Evolutionary conservation across 352 stramenopile genomes (phyloP), one percentile per base, ranked within the genome.

Genomic region (Globisporangium paroecandrum): DNA sequence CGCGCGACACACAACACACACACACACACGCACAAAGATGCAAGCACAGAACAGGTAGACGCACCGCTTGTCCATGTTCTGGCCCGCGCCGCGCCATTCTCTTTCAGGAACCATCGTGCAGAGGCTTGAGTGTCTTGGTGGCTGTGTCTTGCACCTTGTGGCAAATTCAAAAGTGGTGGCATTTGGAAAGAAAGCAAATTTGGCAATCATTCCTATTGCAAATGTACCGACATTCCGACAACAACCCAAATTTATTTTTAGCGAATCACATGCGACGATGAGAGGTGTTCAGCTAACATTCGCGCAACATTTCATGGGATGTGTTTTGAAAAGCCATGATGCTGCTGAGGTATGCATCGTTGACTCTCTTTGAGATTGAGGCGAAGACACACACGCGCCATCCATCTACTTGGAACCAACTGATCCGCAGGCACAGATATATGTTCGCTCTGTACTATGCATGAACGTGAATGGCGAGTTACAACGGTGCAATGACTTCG

Each of bases 1-100:
- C 25, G 25, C 25, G 25, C 25, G 25, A 27, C 0, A 27, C 25
- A 27, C 25, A 27, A 27, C 25, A 27, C 25, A 27, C 3, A n/a
- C n/a, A n/a, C 1, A 27, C 3, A 32, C 3, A 32, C 27, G 25
- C 25, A 27, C 25, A 27, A 2, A 32, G 27, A 32, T 32, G 27
- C 27, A 32, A 32, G 27, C 27, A 32, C 3, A 32, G 3, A 32
- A 32, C 27, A 32, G 27, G 27, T 32, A 32, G 27, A 58, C 53
- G 53, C 53, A 58, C 82, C 83, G 81, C 68, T 91, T 91, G 76
- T 91, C 83, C 78, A 91, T 89, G 65, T 90, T 91, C 54, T 87
- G 68, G 13, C 83, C 83, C 43, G 80, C 76, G 29, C 66, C 72
- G 29, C 83, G 79, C 81, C 81, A 91, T 77, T 90, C 55, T 51